phyloP scores from a whole-genome alignment of 148 eudicot genomes.

The Rhododendron griersonianum region DNA sequence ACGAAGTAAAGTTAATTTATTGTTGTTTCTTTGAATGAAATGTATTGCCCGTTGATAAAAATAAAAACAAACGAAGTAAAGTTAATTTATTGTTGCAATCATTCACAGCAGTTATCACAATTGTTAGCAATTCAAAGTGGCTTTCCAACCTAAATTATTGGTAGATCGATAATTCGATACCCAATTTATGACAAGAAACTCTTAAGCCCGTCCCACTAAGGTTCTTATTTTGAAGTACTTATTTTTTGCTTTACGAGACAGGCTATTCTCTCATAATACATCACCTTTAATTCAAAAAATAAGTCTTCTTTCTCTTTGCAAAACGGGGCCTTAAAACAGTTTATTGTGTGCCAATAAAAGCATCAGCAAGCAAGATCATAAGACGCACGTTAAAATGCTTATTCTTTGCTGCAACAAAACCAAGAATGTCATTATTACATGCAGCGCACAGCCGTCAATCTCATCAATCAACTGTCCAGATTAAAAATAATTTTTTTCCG shows the following conservation, averaged over 20 bases:
- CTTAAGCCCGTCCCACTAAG: not conserved
- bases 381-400: not conserved
- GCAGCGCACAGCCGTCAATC: no score
- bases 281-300: no score
- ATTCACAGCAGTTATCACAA: not conserved
- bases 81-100: not conserved
- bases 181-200: not conserved
- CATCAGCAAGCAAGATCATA: not conserved
- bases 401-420: not conserved
- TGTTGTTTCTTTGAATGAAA: not conserved
- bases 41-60: no score
- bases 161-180: not conserved
- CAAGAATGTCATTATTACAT: not conserved
- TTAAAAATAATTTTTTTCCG: no score
- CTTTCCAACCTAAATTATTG: not conserved
- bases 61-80: no score
- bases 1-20: no score
- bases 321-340: not conserved
- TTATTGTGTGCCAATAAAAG: not conserved
- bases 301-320: no score
- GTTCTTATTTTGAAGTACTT: no score
- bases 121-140: not conserved
- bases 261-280: no score
- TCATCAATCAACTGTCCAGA: no score
- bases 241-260: no score